Conservation (phyloP, 1,284 basidiomycete genomes). For the Phellopilus nigrolimitatus region DNA sequence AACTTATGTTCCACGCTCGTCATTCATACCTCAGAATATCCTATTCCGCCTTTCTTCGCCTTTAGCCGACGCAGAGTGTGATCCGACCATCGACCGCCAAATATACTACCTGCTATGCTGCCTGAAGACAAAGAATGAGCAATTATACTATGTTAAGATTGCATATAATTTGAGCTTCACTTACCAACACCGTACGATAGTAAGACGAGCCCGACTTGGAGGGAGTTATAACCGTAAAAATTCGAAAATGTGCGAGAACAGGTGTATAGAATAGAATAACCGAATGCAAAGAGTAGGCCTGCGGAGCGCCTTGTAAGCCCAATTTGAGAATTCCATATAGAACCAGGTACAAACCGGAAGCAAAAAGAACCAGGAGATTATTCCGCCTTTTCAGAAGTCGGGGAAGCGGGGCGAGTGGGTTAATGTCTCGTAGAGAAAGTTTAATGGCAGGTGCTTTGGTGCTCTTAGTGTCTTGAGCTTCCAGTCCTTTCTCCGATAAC, state of each 20-base stretch:
- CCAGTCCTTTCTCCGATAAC: conserved; percentile 18
- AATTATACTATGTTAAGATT: neutral
- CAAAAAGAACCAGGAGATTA: conserved; percentile 62
- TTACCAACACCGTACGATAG: conserved; percentile 70
- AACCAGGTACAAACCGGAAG: conserved; percentile 53
- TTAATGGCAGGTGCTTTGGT: conserved; percentile 27
- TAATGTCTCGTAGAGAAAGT: conserved; percentile 65
- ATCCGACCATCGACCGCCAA: conserved; percentile 80
- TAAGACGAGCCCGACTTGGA: conserved; percentile 72
- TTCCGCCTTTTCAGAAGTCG: conserved; percentile 56
- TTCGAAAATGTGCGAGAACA: conserved; percentile 61
- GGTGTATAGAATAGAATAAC: conserved; percentile 68
- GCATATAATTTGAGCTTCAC: conserved; percentile 21
- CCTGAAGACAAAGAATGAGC: conserved; percentile 35
- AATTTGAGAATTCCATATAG: too few relatives aligned
- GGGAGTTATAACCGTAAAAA: conserved; percentile 64
- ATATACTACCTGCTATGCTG: conserved; percentile 60
- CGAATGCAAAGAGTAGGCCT: conserved; percentile 74
- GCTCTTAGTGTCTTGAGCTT: conserved; percentile 9
- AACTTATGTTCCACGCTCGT: too few relatives aligned
- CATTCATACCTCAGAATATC: conserved; percentile 66
- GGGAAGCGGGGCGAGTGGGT: conserved; percentile 60
- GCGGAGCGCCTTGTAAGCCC: conserved; percentile 4
- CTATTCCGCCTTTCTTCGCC: conserved; percentile 53
- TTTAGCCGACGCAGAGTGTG: conserved; percentile 51